phyloP scores from a whole-genome alignment of 805 yeast species.

The Metschnikowia rubicola region DNA sequence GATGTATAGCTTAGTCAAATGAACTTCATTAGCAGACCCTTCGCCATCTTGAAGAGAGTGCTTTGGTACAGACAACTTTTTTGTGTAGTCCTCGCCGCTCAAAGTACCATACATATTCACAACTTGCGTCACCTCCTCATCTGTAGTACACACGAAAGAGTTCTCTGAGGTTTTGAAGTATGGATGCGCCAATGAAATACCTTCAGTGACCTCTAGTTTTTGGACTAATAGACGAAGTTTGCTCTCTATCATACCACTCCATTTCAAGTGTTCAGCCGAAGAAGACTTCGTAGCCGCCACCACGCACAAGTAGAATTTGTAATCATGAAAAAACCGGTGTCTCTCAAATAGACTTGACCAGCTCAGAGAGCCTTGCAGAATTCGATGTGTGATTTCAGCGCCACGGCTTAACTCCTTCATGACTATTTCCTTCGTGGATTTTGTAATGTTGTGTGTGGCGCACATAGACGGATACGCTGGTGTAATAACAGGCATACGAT shows the following conservation, averaged over 20 bases:
- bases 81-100: constrained; percentile 46
- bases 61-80: constrained; percentile 2
- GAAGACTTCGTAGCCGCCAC: constrained; percentile 71
- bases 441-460: constrained; percentile 93
- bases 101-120: constrained; percentile 62
- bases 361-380: constrained; percentile 54
- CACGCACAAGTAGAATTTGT: constrained; percentile 82
- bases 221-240: constrained; percentile 76
- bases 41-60: constrained; percentile 10
- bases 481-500: constrained; percentile 95
- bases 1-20: constrained; percentile 72
- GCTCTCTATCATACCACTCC: constrained; percentile 93
- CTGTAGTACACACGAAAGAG: constrained; percentile 27
- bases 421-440: constrained; percentile 84
- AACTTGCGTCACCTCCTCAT: constrained; percentile 53
- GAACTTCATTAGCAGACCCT: constrained; percentile 29
- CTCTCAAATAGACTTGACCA: constrained; percentile 78
- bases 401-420: constrained; percentile 79
- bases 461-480: constrained; percentile 99
- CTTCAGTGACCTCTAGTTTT: constrained; percentile 74
- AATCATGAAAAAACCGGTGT: constrained; percentile 78
- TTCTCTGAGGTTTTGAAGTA: constrained; percentile 73
- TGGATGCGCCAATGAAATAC: constrained; percentile 84
- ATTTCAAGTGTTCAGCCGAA: constrained; percentile 80
- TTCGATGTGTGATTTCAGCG: constrained; percentile 62